Evolutionary conservation across 768 basidiomycete species (phyloP).

Genomic region (Rhodotorula toruloides): DNA sequence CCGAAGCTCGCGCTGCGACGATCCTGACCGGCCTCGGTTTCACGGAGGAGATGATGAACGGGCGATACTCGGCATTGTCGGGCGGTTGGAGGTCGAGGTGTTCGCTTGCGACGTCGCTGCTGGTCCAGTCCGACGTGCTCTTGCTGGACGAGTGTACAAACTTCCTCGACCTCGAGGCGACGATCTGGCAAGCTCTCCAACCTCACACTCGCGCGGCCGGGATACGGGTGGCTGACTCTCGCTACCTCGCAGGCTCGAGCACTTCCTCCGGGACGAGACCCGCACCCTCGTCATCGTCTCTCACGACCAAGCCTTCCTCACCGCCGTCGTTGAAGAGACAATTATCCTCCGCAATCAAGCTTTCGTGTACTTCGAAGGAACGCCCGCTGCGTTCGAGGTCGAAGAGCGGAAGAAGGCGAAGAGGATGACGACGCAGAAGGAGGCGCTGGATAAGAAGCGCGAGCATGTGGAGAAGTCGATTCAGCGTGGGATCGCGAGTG

Average conservation of each 20-base stretch:
- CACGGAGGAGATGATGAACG: constrained; percentile 46
- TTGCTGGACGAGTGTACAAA: constrained; percentile 57
- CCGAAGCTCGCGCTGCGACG: constrained; percentile 50
- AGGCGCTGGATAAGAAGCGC: constrained; percentile 52
- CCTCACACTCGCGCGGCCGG: no score
- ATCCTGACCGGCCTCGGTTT: constrained; percentile 63
- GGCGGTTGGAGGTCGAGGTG: constrained; percentile 65
- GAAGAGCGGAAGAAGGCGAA: constrained; percentile 51
- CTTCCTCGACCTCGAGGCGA: constrained; percentile 48
- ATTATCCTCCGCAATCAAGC: constrained; percentile 57
- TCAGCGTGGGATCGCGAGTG: constrained; percentile 53
- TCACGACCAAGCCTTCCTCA: constrained; percentile 62
- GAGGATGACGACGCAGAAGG: constrained; percentile 50
- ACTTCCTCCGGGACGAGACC: constrained; percentile 38
- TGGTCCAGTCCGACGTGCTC: constrained; percentile 57
- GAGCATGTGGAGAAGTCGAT: constrained; percentile 55
- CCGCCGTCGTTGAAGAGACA: constrained; percentile 59
- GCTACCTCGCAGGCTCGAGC: no score
- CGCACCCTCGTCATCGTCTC: constrained; percentile 60
- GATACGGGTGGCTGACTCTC: no score
- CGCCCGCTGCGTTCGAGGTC: constrained; percentile 40
- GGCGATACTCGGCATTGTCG: constrained; percentile 53
- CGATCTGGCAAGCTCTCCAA: no score
- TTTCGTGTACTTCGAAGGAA: constrained; percentile 58
- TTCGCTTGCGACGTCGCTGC: constrained; percentile 58